Evolutionary conservation across 1,284 basidiomycete species (phyloP).

Genomic region (Acaromyces ingoldii): DNA sequence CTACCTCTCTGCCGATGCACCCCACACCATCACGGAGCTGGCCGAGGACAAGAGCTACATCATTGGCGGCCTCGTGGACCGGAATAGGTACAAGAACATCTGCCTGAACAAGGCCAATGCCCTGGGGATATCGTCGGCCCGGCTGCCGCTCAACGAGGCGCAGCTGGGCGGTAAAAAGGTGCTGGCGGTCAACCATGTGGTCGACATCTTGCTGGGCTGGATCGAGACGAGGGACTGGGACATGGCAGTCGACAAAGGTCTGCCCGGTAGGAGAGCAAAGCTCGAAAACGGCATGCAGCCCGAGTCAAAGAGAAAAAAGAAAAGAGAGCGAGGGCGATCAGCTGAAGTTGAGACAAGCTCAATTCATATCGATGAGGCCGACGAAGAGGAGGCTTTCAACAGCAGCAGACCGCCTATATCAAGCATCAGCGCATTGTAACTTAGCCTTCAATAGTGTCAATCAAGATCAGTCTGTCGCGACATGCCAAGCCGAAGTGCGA

Average conservation of each 20-base stretch:
- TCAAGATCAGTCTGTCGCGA: too few relatives aligned
- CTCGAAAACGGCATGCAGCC: not conserved
- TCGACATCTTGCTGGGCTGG: slow-evolving; percentile 88
- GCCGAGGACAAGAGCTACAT: slow-evolving; percentile 83
- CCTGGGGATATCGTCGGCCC: slow-evolving; percentile 73
- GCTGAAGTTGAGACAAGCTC: too few relatives aligned
- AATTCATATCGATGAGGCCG: too few relatives aligned
- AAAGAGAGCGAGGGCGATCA: too few relatives aligned
- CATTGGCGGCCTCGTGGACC: slow-evolving; percentile 93
- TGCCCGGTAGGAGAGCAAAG: slow-evolving; percentile 68
- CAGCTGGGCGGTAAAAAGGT: slow-evolving; percentile 55
- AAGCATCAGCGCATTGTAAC: too few relatives aligned
- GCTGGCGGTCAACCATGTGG: slow-evolving; percentile 90
- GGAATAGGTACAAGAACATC: slow-evolving; percentile 89
- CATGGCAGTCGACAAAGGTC: slow-evolving; percentile 65
- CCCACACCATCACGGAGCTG: slow-evolving; percentile 74
- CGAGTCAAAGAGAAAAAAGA: too few relatives aligned
- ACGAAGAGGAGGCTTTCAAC: too few relatives aligned
- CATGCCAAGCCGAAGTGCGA: too few relatives aligned
- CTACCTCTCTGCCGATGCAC: slow-evolving; percentile 92
- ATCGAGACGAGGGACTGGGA: slow-evolving; percentile 39
- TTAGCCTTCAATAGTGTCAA: too few relatives aligned
- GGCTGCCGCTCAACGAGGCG: slow-evolving; percentile 67
- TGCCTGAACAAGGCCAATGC: slow-evolving; percentile 79
- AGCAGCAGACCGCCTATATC: too few relatives aligned